Base-by-base conservation (phyloP, 805 yeast genomes). In the Hanseniaspora occidentalis region DNA sequence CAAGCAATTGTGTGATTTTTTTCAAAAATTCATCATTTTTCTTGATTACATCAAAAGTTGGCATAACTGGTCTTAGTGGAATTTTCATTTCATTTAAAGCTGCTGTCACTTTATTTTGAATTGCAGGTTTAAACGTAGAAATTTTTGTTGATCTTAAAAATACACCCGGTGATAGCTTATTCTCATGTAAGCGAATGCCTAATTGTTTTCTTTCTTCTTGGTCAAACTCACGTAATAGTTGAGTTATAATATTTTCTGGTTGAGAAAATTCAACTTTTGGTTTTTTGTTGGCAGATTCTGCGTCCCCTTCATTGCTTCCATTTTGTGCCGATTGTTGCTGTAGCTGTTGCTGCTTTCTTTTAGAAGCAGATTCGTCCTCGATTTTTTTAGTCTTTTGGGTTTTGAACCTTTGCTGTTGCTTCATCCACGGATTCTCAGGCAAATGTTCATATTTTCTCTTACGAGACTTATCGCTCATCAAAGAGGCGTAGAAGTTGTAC, bases 41-140 rank as follows among this genome's bases (percentile, higher is more conserved):
- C 6, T 77, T 69, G 60, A 84, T 73, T 1, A 88, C 85, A 39
- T 69, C 75, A 26, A 79, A 75, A 0, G 97, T 83, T 4, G 95
- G 89, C 79, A 92, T 79, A 2, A 79, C 78, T 1, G 97, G 97
- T 48, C 80, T 79, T 4, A 77, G 62, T 0, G 96, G 80, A 8
- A 92, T 61, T 3, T 79, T 86, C 44, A 92, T 60, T 53, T 92
- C 98, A 42, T 79, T 81, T 44, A 89, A 60, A 9, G 77, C 68
- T 14, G 73, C 71, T 22, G 62, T 57, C 7, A 80, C 73, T 52
- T 75, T 78, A 20, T 72, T 66, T 49, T 80, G 86, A 6, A 78
- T 65, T 31, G 81, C 77, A 2, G 95, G 89, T 50, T 86, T 86
- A 53, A 79, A 75, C 1, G 83, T 74, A 1, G 88, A 72, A 39